A percentile compares a stretch with the other conserved stretches of the same genome.
Evolutionary conservation across 768 basidiomycete species (phyloP).

Genomic region (Panaeolus papilionaceus): DNA sequence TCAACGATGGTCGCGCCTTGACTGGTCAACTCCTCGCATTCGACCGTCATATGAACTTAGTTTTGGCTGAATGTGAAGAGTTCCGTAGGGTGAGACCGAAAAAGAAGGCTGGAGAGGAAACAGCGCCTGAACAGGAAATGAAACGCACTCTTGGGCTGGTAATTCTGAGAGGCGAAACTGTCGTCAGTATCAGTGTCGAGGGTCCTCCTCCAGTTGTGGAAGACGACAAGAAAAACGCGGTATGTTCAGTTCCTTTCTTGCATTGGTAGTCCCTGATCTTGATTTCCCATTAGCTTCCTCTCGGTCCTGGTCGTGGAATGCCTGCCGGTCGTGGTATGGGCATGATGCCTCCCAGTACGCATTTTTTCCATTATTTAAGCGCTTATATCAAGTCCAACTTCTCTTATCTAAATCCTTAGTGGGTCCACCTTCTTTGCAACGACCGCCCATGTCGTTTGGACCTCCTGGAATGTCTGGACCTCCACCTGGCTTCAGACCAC

Average conservation of each 20-base stretch:
- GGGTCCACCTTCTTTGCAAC: slow-evolving; percentile 63
- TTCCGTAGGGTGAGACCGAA: slow-evolving; percentile 92
- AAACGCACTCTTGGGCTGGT: slow-evolving; percentile 97
- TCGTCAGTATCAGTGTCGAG: slow-evolving; percentile 94
- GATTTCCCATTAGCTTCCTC: slow-evolving; percentile 62
- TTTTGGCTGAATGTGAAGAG: slow-evolving; percentile 97
- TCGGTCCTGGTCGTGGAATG: slow-evolving; percentile 93
- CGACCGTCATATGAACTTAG: slow-evolving; percentile 99
- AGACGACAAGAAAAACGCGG: slow-evolving; percentile 86
- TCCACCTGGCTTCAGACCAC: slow-evolving; percentile 86
- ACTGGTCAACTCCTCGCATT: slow-evolving; percentile 99
- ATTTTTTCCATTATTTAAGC: slow-evolving; percentile 4
- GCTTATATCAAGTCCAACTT: slow-evolving; percentile 23
- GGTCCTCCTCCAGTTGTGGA: slow-evolving; percentile 92
- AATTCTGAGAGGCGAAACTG: slow-evolving; percentile 94
- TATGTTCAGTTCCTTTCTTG: slow-evolving; percentile 42
- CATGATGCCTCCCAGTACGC: slow-evolving; percentile 87
- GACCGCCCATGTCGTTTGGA: slow-evolving; percentile 71
- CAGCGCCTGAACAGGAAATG: slow-evolving; percentile 87
- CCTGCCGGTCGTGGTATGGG: slow-evolving; percentile 98
- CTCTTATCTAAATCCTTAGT: slow-evolving; percentile 42
- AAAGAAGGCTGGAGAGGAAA: slow-evolving; percentile 86
- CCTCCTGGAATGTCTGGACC: slow-evolving; percentile 87
- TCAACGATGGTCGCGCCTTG: slow-evolving; percentile 95
- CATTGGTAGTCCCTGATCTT: slow-evolving; percentile 13